Percentiles rank a stretch among this genome's conserved stretches.
Conservation (phyloP, 2,329 filamentous ascomycete species). For the Sclerotinia nivalis region DNA sequence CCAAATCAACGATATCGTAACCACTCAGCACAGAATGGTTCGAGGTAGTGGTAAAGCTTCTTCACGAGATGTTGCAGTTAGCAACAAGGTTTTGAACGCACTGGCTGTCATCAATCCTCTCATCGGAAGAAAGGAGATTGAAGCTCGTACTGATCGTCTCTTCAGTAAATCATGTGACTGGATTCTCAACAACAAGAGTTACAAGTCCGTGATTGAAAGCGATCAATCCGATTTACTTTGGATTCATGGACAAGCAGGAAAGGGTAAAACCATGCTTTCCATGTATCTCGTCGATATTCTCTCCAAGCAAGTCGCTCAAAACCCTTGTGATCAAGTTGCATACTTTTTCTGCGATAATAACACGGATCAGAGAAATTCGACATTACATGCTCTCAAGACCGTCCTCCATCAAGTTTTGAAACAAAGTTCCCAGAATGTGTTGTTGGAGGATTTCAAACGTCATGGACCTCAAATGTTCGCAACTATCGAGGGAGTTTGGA, state of each 20-base stretch:
- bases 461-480: slow-evolving; percentile 22
- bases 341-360: slow-evolving; percentile 25
- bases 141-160: slow-evolving; percentile 23
- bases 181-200: slow-evolving; percentile 20
- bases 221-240: slow-evolving; percentile 23
- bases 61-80: slow-evolving; percentile 7
- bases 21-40: slow-evolving; percentile 23
- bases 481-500: slow-evolving; percentile 22
- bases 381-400: slow-evolving; percentile 23
- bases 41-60: not conserved
- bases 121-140: slow-evolving; percentile 15
- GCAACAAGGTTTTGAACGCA: slow-evolving; percentile 19
- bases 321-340: slow-evolving; percentile 16
- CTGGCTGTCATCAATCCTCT: slow-evolving; percentile 21
- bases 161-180: slow-evolving; percentile 21
- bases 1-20: slow-evolving; percentile 23
- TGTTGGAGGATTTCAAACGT: slow-evolving; percentile 21
- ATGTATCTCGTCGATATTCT: slow-evolving; percentile 21
- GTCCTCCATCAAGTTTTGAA: slow-evolving; percentile 21
- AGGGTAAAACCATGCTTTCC: slow-evolving; percentile 25
- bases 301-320: slow-evolving; percentile 22
- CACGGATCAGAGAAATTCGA: slow-evolving; percentile 18
- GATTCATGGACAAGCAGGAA: slow-evolving; percentile 24
- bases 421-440: slow-evolving; percentile 18
- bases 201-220: slow-evolving; percentile 19